Evolutionary conservation across 2,329 filamentous ascomycete species (phyloP).

Genomic region (Neofusicoccum sp.): DNA sequence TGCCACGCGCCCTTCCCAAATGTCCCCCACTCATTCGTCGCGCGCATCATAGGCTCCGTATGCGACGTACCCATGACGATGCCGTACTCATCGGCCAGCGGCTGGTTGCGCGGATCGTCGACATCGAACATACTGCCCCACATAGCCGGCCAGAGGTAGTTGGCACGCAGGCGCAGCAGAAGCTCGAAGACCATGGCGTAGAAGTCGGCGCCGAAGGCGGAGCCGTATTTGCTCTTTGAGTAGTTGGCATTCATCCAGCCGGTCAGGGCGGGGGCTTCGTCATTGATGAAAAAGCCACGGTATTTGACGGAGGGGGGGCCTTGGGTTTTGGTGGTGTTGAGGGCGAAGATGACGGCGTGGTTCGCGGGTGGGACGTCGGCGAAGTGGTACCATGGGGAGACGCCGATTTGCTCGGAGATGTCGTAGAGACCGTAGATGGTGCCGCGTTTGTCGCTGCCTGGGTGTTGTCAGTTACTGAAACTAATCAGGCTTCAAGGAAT

Average conservation of each 20-base stretch:
- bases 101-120: slow-evolving; percentile 69
- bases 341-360: slow-evolving; percentile 58
- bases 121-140: slow-evolving; percentile 74
- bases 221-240: slow-evolving; percentile 37
- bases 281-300: slow-evolving; percentile 71
- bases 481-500: background rate
- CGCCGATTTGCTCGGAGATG: slow-evolving; percentile 72
- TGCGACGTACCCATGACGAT: slow-evolving; percentile 74
- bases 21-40: slow-evolving; percentile 54
- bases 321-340: slow-evolving; percentile 58
- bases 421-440: slow-evolving; percentile 73
- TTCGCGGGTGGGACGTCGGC: slow-evolving; percentile 62
- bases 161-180: slow-evolving; percentile 68
- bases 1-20: slow-evolving; percentile 65
- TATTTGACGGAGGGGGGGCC: slow-evolving; percentile 66
- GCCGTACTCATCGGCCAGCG: slow-evolving; percentile 71
- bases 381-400: slow-evolving; percentile 72
- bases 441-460: slow-evolving; percentile 64
- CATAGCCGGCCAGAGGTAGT: slow-evolving; percentile 74
- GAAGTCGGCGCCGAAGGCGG: slow-evolving; percentile 58
- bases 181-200: slow-evolving; percentile 72
- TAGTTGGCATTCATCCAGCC: slow-evolving; percentile 66
- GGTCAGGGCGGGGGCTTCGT: slow-evolving; percentile 68
- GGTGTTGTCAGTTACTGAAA: background rate
- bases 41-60: slow-evolving; percentile 70